phyloP scores from a whole-genome alignment of 2,329 filamentous ascomycete species.

The Cordyceps cateniannulata region DNA sequence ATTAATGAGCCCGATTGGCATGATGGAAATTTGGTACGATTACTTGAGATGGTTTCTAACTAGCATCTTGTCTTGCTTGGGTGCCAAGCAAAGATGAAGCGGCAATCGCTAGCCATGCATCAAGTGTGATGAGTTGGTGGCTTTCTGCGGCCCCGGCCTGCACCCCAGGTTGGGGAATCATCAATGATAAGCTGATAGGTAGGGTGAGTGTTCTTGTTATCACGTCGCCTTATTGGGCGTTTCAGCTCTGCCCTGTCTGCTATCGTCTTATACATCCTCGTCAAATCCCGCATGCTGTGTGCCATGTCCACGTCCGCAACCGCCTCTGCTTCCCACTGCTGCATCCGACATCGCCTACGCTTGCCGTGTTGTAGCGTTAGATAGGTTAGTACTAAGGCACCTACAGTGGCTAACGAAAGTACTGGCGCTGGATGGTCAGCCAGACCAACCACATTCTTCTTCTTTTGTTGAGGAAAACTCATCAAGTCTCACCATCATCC shows the following conservation, averaged over 20 bases:
- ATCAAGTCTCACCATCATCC: neutral
- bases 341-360: conserved; percentile 12
- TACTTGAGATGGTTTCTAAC: too few species aligned
- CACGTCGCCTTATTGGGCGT: conserved; percentile 3
- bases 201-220: neutral
- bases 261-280: conserved; percentile 3
- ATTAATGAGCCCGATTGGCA: too few species aligned
- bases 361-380: conserved; percentile 1
- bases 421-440: neutral
- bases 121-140: neutral
- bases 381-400: neutral
- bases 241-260: neutral
- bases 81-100: neutral
- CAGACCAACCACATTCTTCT: neutral
- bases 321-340: conserved; percentile 1
- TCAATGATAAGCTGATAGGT: neutral
- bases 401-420: too few species aligned
- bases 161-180: neutral
- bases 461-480: neutral
- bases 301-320: neutral
- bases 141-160: neutral
- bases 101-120: neutral
- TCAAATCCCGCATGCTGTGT: neutral
- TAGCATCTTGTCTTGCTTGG: too few species aligned
- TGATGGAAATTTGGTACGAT: too few species aligned